Evolutionary conservation across 2,329 filamentous ascomycete genomes (phyloP), one percentile per base, ranked within the genome.

Genomic region (Neopestalotiopsis rosae): DNA sequence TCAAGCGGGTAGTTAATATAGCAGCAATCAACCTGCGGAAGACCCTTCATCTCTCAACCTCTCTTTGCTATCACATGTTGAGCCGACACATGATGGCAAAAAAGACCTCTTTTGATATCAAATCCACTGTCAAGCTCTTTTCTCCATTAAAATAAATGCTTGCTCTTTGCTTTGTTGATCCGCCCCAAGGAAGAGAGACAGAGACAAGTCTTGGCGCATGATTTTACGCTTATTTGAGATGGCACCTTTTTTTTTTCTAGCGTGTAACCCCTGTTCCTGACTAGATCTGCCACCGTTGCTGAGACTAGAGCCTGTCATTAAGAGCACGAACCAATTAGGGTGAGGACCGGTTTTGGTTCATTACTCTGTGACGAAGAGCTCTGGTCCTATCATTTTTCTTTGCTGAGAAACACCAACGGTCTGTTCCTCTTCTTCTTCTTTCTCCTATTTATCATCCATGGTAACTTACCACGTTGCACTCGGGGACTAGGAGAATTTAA

Each of bases 221-320:
- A 52, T 52, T 52, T 52, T 52, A 52, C 45, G 45, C 45, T 52
- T 52, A 52, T 52, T 52, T 52, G 45, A 52, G n/a, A 52, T 14
- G 24, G 42, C 14, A 49, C 42, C n/a, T n/a, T 49, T 49, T 49
- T 45, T 14, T n/a, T 17, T 7, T 52, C 45, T 52, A 5, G 34
- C 34, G n/a, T 52, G 2, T 20, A 17, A 28, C 45, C 45, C 45
- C 45, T 52, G 45, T 52, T 52, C 45, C 45, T 52, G 45, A 52
- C 45, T 52, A 52, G 45, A 52, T 52, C 45, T 52, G 45, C 45
- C 45, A 52, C 45, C 45, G 45, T 52, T 52, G 45, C 45, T 52
- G n/a, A 52, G 45, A 52, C 45, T 52, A 52, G 17, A 52, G 45
- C 45, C 45, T 52, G 45, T 52, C 45, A 52, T 52, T 20, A 9